phyloP scores from a whole-genome alignment of 371 early-diverging fungal species.

The Circinella minor region DNA sequence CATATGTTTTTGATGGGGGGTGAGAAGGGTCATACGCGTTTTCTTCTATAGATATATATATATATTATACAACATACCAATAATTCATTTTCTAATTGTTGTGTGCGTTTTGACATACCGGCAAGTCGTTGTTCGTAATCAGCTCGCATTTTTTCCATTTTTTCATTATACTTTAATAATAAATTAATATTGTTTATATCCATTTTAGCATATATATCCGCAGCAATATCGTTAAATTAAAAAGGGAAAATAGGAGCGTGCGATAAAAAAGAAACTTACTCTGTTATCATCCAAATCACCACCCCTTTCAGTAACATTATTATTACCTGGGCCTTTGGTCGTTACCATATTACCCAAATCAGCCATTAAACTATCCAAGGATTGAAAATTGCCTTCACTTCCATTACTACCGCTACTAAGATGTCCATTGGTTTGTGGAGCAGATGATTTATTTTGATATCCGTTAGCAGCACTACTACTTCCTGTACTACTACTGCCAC shows the following conservation, averaged over 20 bases:
- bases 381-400: conserved; percentile 58
- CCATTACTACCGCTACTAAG: conserved; percentile 30
- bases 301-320: not conserved
- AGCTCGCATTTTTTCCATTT: conserved; percentile 35
- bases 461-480: not conserved
- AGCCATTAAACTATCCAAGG: conserved; percentile 83
- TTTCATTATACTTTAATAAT: conserved; percentile 8
- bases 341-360: conserved; percentile 79
- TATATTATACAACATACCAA: conserved; percentile 23
- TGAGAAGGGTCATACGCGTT: too few relatives aligned
- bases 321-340: conserved; percentile 1
- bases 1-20: too few relatives aligned
- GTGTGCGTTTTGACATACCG: conserved; percentile 47
- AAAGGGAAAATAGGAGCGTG: not conserved
- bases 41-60: too few relatives aligned
- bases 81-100: conserved; percentile 44
- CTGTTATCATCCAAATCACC: not conserved
- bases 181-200: not conserved
- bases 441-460: conserved; percentile 2
- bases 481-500: conserved; percentile 1
- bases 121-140: conserved; percentile 69
- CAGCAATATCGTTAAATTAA: too few relatives aligned
- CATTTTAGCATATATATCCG: not conserved
- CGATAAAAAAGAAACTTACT: not conserved
- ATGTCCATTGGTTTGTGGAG: conserved; percentile 12